Base-by-base conservation (phyloP, 805 yeast species). In the Torulaspora franciscae region DNA sequence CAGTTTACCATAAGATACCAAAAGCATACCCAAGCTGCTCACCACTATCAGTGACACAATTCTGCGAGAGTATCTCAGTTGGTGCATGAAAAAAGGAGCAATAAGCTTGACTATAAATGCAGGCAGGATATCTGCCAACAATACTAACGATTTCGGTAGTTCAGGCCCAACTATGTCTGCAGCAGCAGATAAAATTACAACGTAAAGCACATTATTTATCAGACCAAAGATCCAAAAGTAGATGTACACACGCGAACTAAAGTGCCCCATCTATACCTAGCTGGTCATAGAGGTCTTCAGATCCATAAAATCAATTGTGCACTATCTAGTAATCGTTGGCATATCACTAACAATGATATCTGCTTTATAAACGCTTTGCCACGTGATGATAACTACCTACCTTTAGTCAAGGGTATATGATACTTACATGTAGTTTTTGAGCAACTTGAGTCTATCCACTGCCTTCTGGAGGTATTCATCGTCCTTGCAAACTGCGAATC, bases 401-500 rank as follows among this genome's bases (percentile, higher is more conserved):
- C 36, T 19, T 24, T 19, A 5, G 25, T n/a, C 13, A 10, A 37
- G 32, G 13, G n/a, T 24, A 7, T 9, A 6, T 32, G 32, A 25
- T 19, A 13, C 7, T 23, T 62, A 62, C 42, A 83, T 70, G 59
- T 81, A 88, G 40, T 83, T 67, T 68, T 83, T 83, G 58, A 91
- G 74, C 32, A 77, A 78, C 57, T 76, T 71, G 53, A 93, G 75
- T 66, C 89, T 80, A 48, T 70, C 76, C 17, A 83, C 95, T 0
- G 98, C 97, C 54, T 83, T 87, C 53, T 79, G 81, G 52, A 93
- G 73, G 47, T 86, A 73, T 4, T 70, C 74, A 61, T 93, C 95
- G 56, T 85, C 96, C 69, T 93, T 93, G 74, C 99, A 93, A 14
- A 93, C 95, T 11, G 99, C 98, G 65, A 93, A 90, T 61, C 99